Conservation (phyloP, 805 yeast genomes). For the Peterozyma xylosa region DNA sequence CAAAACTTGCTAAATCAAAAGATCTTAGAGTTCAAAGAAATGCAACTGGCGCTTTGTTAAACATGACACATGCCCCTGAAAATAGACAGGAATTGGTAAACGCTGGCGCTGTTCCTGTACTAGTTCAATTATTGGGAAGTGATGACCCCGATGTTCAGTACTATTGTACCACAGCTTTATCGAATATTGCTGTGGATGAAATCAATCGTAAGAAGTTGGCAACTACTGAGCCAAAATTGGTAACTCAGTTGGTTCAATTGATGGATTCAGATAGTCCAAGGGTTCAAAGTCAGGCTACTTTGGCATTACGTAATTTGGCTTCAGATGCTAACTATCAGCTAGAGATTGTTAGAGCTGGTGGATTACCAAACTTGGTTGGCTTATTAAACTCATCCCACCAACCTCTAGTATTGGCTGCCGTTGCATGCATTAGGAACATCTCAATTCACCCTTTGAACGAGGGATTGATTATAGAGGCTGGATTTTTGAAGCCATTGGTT, state of each 20-base stretch:
- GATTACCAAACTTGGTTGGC: conserved; percentile 87
- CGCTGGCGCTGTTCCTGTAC: conserved; percentile 97
- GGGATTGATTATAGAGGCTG: conserved; percentile 92
- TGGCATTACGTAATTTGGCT: conserved; percentile 92
- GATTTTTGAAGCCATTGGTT: conserved; percentile 88
- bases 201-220: conserved; percentile 81
- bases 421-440: conserved; percentile 95
- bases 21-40: conserved; percentile 96
- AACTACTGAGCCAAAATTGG: conserved; percentile 88
- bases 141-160: conserved; percentile 96
- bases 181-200: conserved; percentile 96
- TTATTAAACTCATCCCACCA: conserved; percentile 84
- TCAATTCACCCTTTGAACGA: conserved; percentile 96
- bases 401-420: conserved; percentile 91
- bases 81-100: conserved; percentile 94
- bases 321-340: conserved; percentile 94
- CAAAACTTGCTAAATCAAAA: conserved; percentile 88
- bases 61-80: conserved; percentile 97
- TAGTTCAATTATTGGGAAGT: conserved; percentile 78
- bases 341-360: conserved; percentile 93
- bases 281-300: conserved; percentile 97
- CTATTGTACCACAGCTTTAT: conserved; percentile 94
- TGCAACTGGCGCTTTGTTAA: conserved; percentile 95
- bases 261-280: conserved; percentile 93
- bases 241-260: conserved; percentile 75